Conservation (phyloP, 352 stramenopile genomes). For the Pythium coloratum region DNA sequence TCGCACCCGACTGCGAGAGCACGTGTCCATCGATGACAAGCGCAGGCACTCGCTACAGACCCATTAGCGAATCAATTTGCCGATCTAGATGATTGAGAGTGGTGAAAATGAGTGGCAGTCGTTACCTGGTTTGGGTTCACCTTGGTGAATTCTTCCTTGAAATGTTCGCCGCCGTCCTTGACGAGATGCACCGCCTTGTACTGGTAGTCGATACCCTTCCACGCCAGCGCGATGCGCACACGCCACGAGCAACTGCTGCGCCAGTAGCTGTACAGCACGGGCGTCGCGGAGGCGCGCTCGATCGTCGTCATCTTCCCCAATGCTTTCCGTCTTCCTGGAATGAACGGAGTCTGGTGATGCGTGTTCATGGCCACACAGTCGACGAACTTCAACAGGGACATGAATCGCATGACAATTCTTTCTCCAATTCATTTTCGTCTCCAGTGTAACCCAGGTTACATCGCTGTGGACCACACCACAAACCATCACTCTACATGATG, state of each 20-base stretch:
- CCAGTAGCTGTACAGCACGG: conserved; percentile 86
- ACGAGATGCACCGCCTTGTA: conserved; percentile 78
- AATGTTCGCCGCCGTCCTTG: conserved; percentile 57
- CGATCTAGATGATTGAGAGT: background rate
- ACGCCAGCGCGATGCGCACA: conserved; percentile 86
- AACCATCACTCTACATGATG: background rate
- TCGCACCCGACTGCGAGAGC: conserved; percentile 86
- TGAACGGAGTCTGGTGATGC: background rate
- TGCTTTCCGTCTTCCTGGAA: background rate
- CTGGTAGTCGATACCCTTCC: conserved; percentile 85
- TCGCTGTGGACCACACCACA: background rate
- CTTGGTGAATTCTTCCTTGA: conserved; percentile 47
- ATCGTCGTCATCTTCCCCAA: conserved; percentile 1
- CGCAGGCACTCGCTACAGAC: conserved; percentile 58
- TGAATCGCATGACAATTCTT: conserved; percentile 6
- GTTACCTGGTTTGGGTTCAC: conserved; percentile 70
- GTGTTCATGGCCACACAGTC: conserved; percentile 7
- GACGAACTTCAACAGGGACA: conserved; percentile 3
- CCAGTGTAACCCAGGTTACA: background rate
- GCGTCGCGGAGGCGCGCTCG: background rate
- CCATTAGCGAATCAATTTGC: background rate
- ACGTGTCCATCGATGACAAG: conserved; percentile 76
- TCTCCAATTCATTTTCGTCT: conserved; percentile 5
- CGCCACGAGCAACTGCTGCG: conserved; percentile 89
- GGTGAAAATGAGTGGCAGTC: background rate